Evolutionary conservation across 1,284 basidiomycete genomes (phyloP), one percentile per base, ranked within the genome.

Genomic region (Pterula multifida): DNA sequence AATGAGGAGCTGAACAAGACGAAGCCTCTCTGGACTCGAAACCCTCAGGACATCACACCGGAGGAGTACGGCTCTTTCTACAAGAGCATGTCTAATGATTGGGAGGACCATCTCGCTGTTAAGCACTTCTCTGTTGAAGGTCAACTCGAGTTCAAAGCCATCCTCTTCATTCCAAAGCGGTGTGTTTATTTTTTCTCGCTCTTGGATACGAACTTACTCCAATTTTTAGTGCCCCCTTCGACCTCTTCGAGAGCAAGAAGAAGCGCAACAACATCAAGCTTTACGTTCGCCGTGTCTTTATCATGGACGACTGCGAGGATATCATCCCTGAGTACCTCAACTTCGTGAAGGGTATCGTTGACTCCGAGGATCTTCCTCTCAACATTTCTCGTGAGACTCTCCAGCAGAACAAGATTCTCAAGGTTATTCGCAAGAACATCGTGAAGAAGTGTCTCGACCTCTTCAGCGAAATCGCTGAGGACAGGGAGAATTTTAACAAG

Each of bases 231-330:
- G 93, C 93, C 45, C 93, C 95, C 51, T 98, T 98, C 70, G 96
- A 99, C 66, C 85, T 98, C 69, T 99, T 99, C 72, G 96, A 98
- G 79, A 90, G 89, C 60, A 98, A 99, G 89, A 98, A 98, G 90
- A 98, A 98, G 85, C 90, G 95, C 65, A 98, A 98, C 83, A 98
- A 98, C 88, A 98, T 99, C 81, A 98, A 98, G 78, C 92, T 99
- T 68, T 98, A 98, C 69, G 96, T 99, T 61, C 93, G 96, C 75
- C 92, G 96, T 54, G 95, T 98, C 62, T 98, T 99, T 79, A 98
- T 99, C 79, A 97, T 96, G 90, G 95, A 99, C 72, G 95, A 99
- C 74, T 98, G 94, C 68, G 96, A 98, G 75, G 96, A 99, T 64
- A 76, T 98, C 66, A 98, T 98, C 65, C 96, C 96, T 62, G 96